These are phyloP conservation scores for Metschnikowia chrysomelidarum DNA, from an alignment of 805 yeast genomes.

Conservation along the genomic window DNA sequence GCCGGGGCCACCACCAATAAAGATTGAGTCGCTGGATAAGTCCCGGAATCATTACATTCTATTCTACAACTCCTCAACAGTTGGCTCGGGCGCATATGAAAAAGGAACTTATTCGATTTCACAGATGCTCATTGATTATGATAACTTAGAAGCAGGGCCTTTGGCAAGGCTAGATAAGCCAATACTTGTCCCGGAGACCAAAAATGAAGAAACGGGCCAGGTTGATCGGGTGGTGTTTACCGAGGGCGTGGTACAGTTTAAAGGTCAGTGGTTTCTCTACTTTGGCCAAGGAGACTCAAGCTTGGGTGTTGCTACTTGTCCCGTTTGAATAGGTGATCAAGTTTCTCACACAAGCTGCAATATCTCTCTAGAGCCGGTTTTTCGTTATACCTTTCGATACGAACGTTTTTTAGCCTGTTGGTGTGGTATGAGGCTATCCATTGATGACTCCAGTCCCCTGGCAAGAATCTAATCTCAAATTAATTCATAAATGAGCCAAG, in stretches of 20 bases:
- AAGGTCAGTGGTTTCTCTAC: constrained; percentile 41
- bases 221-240: constrained; percentile 43
- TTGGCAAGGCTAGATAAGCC: constrained; percentile 38
- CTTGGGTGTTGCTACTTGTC: constrained; percentile 39
- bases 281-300: constrained; percentile 45
- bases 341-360: too few species aligned
- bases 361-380: too few species aligned
- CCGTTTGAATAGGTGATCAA: constrained; percentile 2
- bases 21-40: constrained; percentile 23
- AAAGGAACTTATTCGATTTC: constrained; percentile 34
- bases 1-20: constrained; percentile 43
- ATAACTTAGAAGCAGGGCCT: constrained; percentile 33
- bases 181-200: constrained; percentile 31
- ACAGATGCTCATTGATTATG: constrained; percentile 43
- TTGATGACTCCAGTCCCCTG: too few species aligned
- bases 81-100: constrained; percentile 32
- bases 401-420: too few species aligned
- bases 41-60: constrained; percentile 33
- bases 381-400: too few species aligned
- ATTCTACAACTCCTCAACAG: constrained; percentile 39
- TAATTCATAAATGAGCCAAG: too few species aligned
- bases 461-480: too few species aligned
- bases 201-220: constrained; percentile 38
- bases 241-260: constrained; percentile 42
- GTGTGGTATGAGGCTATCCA: too few species aligned